Percentiles rank a stretch among this genome's conserved stretches.
Evolutionary conservation across 2,329 filamentous ascomycete species (phyloP).

Genomic region (Epichloe aotearoae): DNA sequence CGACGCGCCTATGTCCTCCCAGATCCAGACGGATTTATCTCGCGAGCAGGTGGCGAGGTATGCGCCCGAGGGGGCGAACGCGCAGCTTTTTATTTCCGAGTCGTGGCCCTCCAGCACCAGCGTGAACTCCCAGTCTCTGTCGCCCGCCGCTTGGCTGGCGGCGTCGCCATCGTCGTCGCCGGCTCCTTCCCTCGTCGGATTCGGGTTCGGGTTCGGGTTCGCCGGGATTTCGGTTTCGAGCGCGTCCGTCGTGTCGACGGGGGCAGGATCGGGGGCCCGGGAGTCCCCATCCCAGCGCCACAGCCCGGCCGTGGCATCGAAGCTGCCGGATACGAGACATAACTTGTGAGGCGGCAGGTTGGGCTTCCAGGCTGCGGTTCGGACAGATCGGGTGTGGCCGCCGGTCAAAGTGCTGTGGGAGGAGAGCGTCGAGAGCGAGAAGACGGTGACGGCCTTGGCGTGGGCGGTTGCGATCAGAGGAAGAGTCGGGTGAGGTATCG

Average conservation of each 20-base stretch:
- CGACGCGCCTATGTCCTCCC: slow-evolving; percentile 69
- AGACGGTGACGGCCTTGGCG: slow-evolving; percentile 76
- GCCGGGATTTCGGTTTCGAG: slow-evolving; percentile 31
- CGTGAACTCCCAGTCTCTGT: slow-evolving; percentile 84
- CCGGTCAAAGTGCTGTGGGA: slow-evolving; percentile 69
- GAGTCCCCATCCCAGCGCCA: slow-evolving; percentile 50
- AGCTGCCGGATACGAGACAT: slow-evolving; percentile 82
- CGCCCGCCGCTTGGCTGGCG: slow-evolving; percentile 14
- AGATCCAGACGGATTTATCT: slow-evolving; percentile 95
- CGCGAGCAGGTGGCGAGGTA: slow-evolving; percentile 81
- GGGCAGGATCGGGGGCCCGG: slow-evolving; percentile 15
- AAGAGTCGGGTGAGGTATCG: slow-evolving; percentile 70
- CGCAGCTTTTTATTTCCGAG: slow-evolving; percentile 74
- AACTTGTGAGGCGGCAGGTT: slow-evolving; percentile 46
- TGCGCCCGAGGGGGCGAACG: slow-evolving; percentile 63
- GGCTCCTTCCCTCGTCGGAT: slow-evolving; percentile 1
- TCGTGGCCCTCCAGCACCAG: slow-evolving; percentile 92
- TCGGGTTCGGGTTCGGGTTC: not conserved
- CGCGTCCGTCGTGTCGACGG: slow-evolving; percentile 9
- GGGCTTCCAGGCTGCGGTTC: slow-evolving; percentile 80
- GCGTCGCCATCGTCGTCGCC: slow-evolving; percentile 2
- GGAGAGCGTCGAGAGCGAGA: slow-evolving; percentile 70
- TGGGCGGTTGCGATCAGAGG: slow-evolving; percentile 83
- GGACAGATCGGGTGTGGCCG: slow-evolving; percentile 83
- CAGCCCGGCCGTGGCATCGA: slow-evolving; percentile 80